Base-by-base conservation (phyloP, 257 asterid genomes). In the Salvia rosmarinus region DNA sequence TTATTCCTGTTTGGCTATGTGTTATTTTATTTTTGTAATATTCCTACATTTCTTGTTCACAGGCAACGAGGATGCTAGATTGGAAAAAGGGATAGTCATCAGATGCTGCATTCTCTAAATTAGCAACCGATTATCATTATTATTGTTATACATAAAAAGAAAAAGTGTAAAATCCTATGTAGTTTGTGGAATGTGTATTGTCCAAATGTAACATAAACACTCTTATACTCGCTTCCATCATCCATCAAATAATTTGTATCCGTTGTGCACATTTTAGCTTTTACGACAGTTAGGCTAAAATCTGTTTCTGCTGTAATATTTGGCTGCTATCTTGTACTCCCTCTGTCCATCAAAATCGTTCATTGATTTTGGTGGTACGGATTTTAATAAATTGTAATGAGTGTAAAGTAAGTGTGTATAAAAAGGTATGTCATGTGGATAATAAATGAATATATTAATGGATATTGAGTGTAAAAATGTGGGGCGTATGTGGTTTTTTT, bases 31-130 rank as follows among this genome's bases (percentile, higher is more conserved):
- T n/a, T 47, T 47, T 6, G 4, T 39, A 39, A 39, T 8, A 39
- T 9, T 39, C 44, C 8, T 39, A 39, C 2, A 39, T 39, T 39
- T 39, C 42, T 58, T 67, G 17, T 71, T 79, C 60, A 40, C 84
- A 90, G 96, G 95, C 63, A 82, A 86, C 50, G 95, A 90, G 73
- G 93, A 86, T 52, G 87, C 83, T 17, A 81, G 93, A 74, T 86
- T 85, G 83, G 92, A 86, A 44, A 90, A 88, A 72, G 95, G 95
- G 65, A 68, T 86, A 28, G 87, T 85, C 65, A 69, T 86, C 67
- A 79, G 85, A 77, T 90, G 96, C 70, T 85, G 95, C 82, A 86
- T 90, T 76, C 87, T 90, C 74, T 90, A 78, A 79, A 42, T 9
- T 55, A 35, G 21, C n/a, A n/a, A n/a, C 57, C 43, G 55, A 68